phyloP scores from a whole-genome alignment of 2,329 filamentous ascomycete species.

The Biscogniauxia sp. region DNA sequence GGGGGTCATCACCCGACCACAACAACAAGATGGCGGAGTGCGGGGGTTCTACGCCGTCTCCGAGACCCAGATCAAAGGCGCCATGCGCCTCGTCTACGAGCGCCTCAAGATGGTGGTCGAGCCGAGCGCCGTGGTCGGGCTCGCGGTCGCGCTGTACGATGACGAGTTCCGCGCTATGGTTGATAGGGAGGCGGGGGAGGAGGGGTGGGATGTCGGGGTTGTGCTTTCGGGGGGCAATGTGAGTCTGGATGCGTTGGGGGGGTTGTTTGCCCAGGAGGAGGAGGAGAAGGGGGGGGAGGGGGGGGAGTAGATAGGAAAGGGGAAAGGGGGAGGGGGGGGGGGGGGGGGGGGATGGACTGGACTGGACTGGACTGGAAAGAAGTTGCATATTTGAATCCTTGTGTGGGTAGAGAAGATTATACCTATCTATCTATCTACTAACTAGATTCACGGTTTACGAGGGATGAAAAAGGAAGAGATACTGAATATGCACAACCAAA shows the following conservation, averaged over 20 bases:
- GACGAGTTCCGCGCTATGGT: conserved; percentile 76
- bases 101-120: conserved; percentile 89
- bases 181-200: conserved; percentile 65
- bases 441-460: too few species aligned
- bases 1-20: conserved; percentile 71
- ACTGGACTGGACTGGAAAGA: background rate
- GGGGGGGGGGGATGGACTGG: too few species aligned
- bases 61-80: conserved; percentile 77
- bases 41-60: conserved; percentile 68
- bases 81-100: conserved; percentile 78
- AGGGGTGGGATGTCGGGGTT: conserved; percentile 69
- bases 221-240: conserved; percentile 63
- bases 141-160: conserved; percentile 81
- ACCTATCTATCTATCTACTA: too few species aligned
- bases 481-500: too few species aligned
- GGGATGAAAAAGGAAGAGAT: too few species aligned
- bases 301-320: background rate
- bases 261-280: conserved; percentile 41
- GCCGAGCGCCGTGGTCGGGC: conserved; percentile 78
- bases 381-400: background rate
- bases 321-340: too few species aligned
- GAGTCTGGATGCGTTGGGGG: conserved; percentile 50
- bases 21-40: too few species aligned
- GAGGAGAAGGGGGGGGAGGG: background rate
- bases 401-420: too few species aligned